Conservation (phyloP, 192 early-diverging fungal species). For the Oehlia diaphana region DNA sequence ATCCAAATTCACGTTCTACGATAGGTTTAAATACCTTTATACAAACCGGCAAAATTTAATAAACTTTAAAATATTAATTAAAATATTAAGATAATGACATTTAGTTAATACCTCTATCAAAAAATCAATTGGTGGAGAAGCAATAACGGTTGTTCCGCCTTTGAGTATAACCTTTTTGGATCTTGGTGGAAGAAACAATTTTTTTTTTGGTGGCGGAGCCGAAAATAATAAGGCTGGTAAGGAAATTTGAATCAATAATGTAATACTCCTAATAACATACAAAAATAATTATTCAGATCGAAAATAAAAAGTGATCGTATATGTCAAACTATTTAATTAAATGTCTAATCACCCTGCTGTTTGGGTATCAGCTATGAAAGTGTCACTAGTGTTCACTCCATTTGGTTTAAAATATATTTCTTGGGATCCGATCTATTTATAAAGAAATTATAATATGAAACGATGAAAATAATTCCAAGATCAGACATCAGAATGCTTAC, state of each 20-base stretch:
- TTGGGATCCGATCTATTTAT: constrained; percentile 7
- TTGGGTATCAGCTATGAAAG: constrained; percentile 14
- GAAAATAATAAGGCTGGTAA: constrained; percentile 42
- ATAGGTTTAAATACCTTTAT: constrained; percentile 27
- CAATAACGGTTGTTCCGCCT: constrained; percentile 37
- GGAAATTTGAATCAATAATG: constrained; percentile 38
- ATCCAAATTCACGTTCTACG: constrained; percentile 35
- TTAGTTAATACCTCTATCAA: constrained; percentile 8
- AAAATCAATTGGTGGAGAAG: constrained; percentile 33
- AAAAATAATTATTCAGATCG: background rate
- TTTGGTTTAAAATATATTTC: constrained; percentile 18
- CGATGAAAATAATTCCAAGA: background rate
- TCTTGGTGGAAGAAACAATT: background rate
- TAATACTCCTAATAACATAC: constrained; percentile 27
- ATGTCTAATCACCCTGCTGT: constrained; percentile 8
- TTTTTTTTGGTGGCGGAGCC: constrained; percentile 1
- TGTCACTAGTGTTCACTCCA: background rate
- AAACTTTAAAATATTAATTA: constrained; percentile 1
- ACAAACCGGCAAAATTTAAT: background rate
- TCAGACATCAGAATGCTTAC: background rate
- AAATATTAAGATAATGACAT: background rate
- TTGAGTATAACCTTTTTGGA: constrained; percentile 32
- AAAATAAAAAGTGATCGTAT: too few relatives aligned
- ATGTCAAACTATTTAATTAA: background rate
- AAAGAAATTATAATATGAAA: too few relatives aligned